phyloP scores from a whole-genome alignment of 352 stramenopile genomes.

The Pythium apleroticum region DNA sequence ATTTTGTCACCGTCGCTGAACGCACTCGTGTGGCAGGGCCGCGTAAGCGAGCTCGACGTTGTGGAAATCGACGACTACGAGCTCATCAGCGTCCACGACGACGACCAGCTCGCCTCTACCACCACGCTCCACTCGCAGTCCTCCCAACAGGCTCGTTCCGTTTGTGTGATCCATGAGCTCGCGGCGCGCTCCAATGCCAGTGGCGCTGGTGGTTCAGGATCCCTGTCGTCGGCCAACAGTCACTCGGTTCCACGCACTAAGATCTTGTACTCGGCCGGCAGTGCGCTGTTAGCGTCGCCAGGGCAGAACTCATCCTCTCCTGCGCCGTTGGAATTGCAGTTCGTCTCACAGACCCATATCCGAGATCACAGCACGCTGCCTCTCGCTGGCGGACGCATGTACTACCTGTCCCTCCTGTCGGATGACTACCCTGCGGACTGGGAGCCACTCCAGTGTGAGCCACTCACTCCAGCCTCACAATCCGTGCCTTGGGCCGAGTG shows the following conservation, averaged over 20 bases:
- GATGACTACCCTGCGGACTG: constrained; percentile 57
- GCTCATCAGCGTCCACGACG: constrained; percentile 24
- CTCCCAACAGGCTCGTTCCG: constrained; percentile 1
- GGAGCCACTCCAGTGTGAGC: constrained; percentile 22
- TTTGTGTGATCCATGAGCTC: constrained; percentile 30
- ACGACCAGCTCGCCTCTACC: not conserved
- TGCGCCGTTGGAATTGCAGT: constrained; percentile 30
- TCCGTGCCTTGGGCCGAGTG: constrained; percentile 21
- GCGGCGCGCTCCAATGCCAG: not conserved
- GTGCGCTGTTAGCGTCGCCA: constrained; percentile 10
- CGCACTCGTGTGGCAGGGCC: constrained; percentile 40
- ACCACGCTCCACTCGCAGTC: not conserved
- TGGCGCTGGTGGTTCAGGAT: not conserved
- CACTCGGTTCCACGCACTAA: constrained; percentile 10
- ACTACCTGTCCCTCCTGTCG: constrained; percentile 56
- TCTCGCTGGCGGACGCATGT: constrained; percentile 41
- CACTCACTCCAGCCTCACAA: constrained; percentile 10
- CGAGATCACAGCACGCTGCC: constrained; percentile 51
- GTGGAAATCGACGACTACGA: constrained; percentile 36
- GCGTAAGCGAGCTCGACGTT: constrained; percentile 31
- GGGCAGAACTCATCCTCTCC: not conserved
- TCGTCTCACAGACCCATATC: constrained; percentile 35
- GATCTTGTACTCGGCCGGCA: constrained; percentile 24
- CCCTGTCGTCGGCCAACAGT: not conserved
- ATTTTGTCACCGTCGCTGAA: constrained; percentile 41